A percentile compares a stretch with the other conserved stretches of the same genome.
phyloP scores from a whole-genome alignment of 108 stramenopile genomes.

The Fragilaria radians region DNA sequence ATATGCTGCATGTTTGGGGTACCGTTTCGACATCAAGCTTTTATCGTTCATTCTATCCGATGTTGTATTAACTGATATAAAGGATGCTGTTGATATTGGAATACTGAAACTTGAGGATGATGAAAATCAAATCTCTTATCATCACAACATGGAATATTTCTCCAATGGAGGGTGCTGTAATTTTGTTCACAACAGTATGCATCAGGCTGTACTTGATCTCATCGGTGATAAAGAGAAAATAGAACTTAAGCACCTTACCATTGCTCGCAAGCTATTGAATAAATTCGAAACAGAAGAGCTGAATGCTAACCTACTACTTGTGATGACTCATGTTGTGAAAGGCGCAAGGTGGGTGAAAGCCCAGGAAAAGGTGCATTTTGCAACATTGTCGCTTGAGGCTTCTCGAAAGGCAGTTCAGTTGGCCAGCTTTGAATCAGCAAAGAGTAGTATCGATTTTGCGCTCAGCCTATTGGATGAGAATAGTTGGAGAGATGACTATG shows the following conservation, averaged over 20 bases:
- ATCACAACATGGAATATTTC: background rate
- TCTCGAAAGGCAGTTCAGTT: background rate
- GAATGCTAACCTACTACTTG: background rate
- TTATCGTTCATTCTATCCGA: constrained; percentile 1
- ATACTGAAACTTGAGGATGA: constrained; percentile 14
- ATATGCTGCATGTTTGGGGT: constrained; percentile 50
- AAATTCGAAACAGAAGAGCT: constrained; percentile 12
- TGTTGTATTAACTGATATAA: background rate
- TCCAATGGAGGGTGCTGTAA: background rate
- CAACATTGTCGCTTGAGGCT: constrained; percentile 1
- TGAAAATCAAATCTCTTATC: background rate
- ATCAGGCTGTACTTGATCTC: constrained; percentile 22
- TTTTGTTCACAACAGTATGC: constrained; percentile 33
- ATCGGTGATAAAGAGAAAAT: constrained; percentile 20
- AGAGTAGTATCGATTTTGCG: background rate
- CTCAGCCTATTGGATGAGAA: background rate
- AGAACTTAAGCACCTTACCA: constrained; percentile 27
- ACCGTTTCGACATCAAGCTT: constrained; percentile 32
- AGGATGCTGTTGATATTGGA: constrained; percentile 12
- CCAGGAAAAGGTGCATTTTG: background rate
- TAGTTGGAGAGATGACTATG: constrained; percentile 25
- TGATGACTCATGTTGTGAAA: background rate
- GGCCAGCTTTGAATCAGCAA: background rate
- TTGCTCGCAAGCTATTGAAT: constrained; percentile 27
- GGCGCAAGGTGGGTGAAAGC: background rate